Evolutionary conservation across 257 asterid species (phyloP).

Genomic region (Przewalskia tangutica): DNA sequence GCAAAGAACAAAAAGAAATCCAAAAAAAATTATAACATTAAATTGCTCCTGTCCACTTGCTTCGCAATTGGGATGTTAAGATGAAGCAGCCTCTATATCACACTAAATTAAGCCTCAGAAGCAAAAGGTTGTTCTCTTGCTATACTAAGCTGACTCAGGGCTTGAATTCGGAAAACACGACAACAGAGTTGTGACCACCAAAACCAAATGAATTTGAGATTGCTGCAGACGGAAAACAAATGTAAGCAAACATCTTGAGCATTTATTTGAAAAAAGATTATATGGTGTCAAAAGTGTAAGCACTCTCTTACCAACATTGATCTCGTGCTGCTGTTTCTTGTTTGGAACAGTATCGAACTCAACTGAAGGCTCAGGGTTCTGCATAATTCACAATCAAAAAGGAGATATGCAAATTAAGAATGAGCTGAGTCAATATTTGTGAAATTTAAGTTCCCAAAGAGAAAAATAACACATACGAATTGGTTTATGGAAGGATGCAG

Average conservation of each 20-base stretch:
- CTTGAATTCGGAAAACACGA: slow-evolving; percentile 63
- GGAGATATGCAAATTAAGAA: neutral
- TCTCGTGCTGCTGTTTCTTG: slow-evolving; percentile 66
- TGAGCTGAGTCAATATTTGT: neutral
- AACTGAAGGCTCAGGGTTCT: slow-evolving; percentile 83
- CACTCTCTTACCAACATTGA: slow-evolving; percentile 61
- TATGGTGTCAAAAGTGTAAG: neutral
- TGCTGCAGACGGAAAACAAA: slow-evolving; percentile 33
- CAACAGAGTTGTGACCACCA: slow-evolving; percentile 81
- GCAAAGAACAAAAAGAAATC: slow-evolving; percentile 8
- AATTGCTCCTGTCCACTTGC: neutral
- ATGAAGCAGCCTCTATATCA: neutral
- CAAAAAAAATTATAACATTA: slow-evolving; percentile 2
- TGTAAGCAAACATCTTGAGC: neutral
- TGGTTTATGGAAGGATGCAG: slow-evolving; percentile 86
- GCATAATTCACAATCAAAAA: slow-evolving; percentile 14
- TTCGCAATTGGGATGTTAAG: slow-evolving; percentile 4
- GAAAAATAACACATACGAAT: slow-evolving; percentile 35
- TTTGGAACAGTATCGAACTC: slow-evolving; percentile 79
- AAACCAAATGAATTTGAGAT: slow-evolving; percentile 79
- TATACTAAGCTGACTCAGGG: slow-evolving; percentile 26
- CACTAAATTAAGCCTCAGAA: neutral
- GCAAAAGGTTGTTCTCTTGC: slow-evolving; percentile 14
- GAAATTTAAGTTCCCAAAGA: neutral
- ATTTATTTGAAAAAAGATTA: neutral